Evolutionary conservation across 305 asterid genomes (phyloP), one percentile per base, ranked within the genome.

Genomic region (Fraxinus floribunda): DNA sequence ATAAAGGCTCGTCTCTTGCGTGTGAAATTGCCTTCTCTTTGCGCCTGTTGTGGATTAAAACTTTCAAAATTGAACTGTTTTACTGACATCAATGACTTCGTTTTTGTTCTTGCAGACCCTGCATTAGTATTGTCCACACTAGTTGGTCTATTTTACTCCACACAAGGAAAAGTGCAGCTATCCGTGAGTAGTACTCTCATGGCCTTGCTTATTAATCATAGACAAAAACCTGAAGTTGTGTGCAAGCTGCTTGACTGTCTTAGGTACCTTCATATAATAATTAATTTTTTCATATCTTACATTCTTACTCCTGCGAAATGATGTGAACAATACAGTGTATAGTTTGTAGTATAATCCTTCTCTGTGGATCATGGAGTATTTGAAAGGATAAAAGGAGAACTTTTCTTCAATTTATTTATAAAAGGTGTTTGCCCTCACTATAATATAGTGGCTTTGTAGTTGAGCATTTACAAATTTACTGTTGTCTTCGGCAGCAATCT

Each of bases 211-310:
- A 88, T 88, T 84, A 84, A 87, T 81, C 92, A 91, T 85, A 89
- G 91, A 87, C 91, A 93, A 71, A 89, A 90, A 78, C 93, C 97
- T 74, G 90, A 89, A 82, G 85, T 91, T 81, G 81, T 94, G 89
- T 92, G 94, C 88, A 76, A 88, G 90, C 91, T 95, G 88, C 94
- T 95, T 36, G 97, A 95, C 88, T 88, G 90, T 86, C 89, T 95
- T 85, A 90, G 99, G 98, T 94, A 88, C 77, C 84, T 52, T 35
- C 70, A 64, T 35, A 41, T 75, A 80, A 3, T 78, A 34, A 44
- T 38, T 52, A 52, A 30, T 49, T 34, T 80, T 29, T 72, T 18
- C 13, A 29, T 39, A 66, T 26, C 72, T 29, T 32, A 3, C 35
- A 32, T 32, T 32, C 35, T 32, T 71, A 68, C 74, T 35, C 83